Percentiles rank a stretch among this genome's conserved stretches.
Evolutionary conservation across 805 yeast species (phyloP).

Genomic region (Yarrowia sp.): DNA sequence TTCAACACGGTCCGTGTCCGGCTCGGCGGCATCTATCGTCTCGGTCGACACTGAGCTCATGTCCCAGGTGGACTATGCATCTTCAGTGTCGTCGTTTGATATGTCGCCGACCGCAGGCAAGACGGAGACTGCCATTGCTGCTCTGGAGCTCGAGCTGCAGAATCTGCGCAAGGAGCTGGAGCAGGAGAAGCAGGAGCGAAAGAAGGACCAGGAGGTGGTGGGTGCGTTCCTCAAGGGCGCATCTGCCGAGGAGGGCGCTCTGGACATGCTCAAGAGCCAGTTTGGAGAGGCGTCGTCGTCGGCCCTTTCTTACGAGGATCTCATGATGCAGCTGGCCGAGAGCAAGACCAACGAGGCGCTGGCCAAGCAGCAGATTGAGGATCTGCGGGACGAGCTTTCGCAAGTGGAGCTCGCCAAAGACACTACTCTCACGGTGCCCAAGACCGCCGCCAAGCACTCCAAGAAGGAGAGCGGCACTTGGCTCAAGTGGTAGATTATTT

Average conservation of each 20-base stretch:
- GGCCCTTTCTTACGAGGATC: slow-evolving; percentile 33
- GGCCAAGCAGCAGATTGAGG: slow-evolving; percentile 37
- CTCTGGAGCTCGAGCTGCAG: slow-evolving; percentile 20
- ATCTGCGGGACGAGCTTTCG: slow-evolving; percentile 31
- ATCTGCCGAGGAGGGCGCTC: slow-evolving; percentile 8
- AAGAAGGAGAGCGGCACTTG: slow-evolving; percentile 25
- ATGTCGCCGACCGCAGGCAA: slow-evolving; percentile 18
- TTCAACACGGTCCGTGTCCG: slow-evolving; percentile 24
- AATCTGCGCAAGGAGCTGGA: slow-evolving; percentile 16
- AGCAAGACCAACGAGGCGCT: slow-evolving; percentile 36
- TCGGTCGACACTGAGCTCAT: slow-evolving; percentile 19
- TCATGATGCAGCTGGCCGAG: slow-evolving; percentile 36
- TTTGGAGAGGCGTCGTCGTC: slow-evolving; percentile 29
- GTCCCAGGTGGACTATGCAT: slow-evolving; percentile 27
- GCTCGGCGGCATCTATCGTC: slow-evolving; percentile 12
- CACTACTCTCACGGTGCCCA: slow-evolving; percentile 19
- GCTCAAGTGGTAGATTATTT: slow-evolving; percentile 25
- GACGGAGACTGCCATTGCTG: slow-evolving; percentile 20
- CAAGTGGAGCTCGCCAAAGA: slow-evolving; percentile 5
- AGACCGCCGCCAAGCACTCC: slow-evolving; percentile 21
- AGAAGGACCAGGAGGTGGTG: slow-evolving; percentile 6
- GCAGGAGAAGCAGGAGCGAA: slow-evolving; percentile 16
- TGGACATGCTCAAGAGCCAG: slow-evolving; percentile 27
- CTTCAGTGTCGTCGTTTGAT: slow-evolving; percentile 20
- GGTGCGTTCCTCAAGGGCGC: background rate